Base-by-base conservation (phyloP, 176 grass and related monocot species). In the Triticum monococcum region DNA sequence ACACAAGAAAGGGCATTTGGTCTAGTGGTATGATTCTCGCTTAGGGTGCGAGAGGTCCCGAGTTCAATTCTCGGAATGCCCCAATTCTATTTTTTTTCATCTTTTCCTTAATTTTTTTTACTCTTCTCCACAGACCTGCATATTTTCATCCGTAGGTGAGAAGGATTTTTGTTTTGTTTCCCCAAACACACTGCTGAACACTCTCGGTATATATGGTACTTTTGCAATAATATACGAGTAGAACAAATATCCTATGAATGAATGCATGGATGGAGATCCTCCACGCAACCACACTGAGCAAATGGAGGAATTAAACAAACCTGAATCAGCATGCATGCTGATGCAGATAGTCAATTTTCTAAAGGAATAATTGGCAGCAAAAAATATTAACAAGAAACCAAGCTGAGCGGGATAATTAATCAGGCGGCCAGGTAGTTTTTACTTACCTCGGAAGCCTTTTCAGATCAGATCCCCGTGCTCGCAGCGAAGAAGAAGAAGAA, bases 31-130 rank as follows among this genome's bases (percentile, higher is more conserved):
- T 98, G 91, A 98, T 95, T 98, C 91, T 98, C 88, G 84, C 96
- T 95, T 98, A 95, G 91, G 91, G 92, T 96, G 94, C 90, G 84
- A 96, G 74, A 77, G 74, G 92, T 96, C 92, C 94, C 85, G 94
- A 98, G 88, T 98, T 95, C 90, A 95, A 98, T 96, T 98, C 94
- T 92, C 90, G 90, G 94, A 98, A 94, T 98, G 94, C 94, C 85
- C 89, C 94, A 0, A 38, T 0, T 23, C 38, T 38, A 18, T 9
- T 3, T 50, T 50, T 50, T 50, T 16, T 37, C 4, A 1, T 11
- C 28, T 30, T 30, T 30, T 30, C 28, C 28, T 30, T 30, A 30
- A 30, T 5, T 12, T 12, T 22, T 41, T 72, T 41, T 0, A 13
- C 6, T 68, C 2, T 31, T 66, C 2, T 18, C 18, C 52, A 17